Evolutionary conservation across 306 rosid species (phyloP).

Genomic region (Quercus rubra): DNA sequence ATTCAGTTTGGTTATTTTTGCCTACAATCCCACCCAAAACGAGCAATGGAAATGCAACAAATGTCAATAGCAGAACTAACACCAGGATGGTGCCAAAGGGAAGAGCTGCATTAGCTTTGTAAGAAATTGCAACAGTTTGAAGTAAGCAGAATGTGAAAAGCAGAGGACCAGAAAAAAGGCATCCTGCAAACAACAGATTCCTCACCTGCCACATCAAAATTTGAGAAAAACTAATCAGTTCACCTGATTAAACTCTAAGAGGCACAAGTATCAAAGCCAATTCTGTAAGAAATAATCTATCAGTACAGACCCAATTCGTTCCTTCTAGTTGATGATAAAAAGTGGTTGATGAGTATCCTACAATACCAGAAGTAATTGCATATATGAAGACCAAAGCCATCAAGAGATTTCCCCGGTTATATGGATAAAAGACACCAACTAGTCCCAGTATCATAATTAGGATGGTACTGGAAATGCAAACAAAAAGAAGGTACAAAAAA

Average conservation of each 20-base stretch:
- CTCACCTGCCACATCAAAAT: slow-evolving; percentile 66
- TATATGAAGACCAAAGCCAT: slow-evolving; percentile 91
- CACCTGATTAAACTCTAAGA: slow-evolving; percentile 1
- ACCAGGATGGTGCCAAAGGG: slow-evolving; percentile 93
- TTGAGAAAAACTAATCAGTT: slow-evolving; percentile 4
- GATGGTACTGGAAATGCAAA: slow-evolving; percentile 68
- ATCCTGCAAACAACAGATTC: slow-evolving; percentile 83
- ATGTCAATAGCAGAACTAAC: slow-evolving; percentile 83
- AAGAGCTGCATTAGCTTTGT: slow-evolving; percentile 92
- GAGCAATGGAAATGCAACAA: slow-evolving; percentile 89
- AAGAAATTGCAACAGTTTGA: slow-evolving; percentile 90
- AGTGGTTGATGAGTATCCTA: slow-evolving; percentile 84
- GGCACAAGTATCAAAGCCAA: background rate
- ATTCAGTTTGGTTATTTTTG: slow-evolving; percentile 82
- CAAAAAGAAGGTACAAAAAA: background rate
- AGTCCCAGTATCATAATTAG: slow-evolving; percentile 88
- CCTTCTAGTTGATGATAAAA: slow-evolving; percentile 97
- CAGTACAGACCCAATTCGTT: slow-evolving; percentile 65
- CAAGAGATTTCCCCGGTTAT: slow-evolving; percentile 91
- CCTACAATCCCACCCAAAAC: slow-evolving; percentile 97
- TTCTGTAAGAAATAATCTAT: slow-evolving; percentile 6
- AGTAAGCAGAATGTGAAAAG: slow-evolving; percentile 93
- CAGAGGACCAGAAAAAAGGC: slow-evolving; percentile 95
- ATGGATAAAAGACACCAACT: slow-evolving; percentile 94
- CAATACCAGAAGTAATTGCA: slow-evolving; percentile 95